Evolutionary conservation across 768 basidiomycete genomes (phyloP), one percentile per base, ranked within the genome.

Genomic region (Hygrophoropsis aurantiaca): DNA sequence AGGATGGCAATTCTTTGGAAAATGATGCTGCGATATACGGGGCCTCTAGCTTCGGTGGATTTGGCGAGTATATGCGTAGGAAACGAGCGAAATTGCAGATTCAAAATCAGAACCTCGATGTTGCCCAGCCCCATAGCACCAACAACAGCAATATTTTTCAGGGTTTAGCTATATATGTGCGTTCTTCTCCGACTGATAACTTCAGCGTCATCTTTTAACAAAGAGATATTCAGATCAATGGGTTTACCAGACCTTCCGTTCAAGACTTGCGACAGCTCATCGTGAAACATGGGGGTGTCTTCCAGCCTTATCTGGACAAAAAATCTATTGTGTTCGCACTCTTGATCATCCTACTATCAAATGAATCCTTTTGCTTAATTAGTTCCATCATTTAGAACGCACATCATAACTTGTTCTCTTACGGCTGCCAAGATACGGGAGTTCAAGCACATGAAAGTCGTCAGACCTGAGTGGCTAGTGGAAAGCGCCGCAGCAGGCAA

Each of bases 1-100:
- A 53, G 4, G 60, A 56, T 42, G 51, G 54, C 15, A 2, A 53
- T 13, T 26, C 40, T 13, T 37, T 50, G 2, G 63, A 67, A 24
- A 62, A 65, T 11, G 69, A 75, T 42, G 67, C 72, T 9, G 71
- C 74, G 19, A 75, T 80, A 8, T 97, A 94, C 60, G 90, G 86
- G 0, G 80, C 87, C 3, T 80, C 86, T 24, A 79, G 73, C 27
- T 97, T 94, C 62, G 93, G 90, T 11, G 81, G 80, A 1, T 90
- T 82, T 52, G 89, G 87, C 1, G 85, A 94, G 59, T 97, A 97
- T 60, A 92, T 97, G 90, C 67, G 75, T 2, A 75, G 93, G 50
- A 97, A 97, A 68, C 81, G 95, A 2, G 85, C 87, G 24, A 98
- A 98, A 64, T 64, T 98, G 40, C 89, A 88, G 56, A 82, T 91